These are phyloP conservation scores for Aspergillus funiculosus DNA, from an alignment of 495 filamentous ascomycete genomes.

Conservation along the genomic window DNA sequence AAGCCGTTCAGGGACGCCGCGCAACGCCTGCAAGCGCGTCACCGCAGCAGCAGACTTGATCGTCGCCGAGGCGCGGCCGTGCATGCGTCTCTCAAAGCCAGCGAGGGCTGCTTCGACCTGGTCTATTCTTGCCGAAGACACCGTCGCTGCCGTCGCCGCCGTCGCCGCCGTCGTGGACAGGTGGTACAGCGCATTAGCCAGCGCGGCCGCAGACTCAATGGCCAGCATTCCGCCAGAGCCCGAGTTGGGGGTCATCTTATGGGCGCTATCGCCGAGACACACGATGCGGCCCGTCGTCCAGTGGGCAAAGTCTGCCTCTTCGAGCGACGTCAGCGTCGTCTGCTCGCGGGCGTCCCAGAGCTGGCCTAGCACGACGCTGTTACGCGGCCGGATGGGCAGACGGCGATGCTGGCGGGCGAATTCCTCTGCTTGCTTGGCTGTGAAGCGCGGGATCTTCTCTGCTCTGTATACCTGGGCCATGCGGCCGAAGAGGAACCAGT, in stretches of 20 bases:
- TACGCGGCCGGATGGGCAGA: neutral
- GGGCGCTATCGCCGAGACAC: neutral
- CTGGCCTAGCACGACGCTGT: neutral
- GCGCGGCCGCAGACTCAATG: neutral
- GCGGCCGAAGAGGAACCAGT: neutral
- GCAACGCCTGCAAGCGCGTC: neutral
- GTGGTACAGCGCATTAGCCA: neutral
- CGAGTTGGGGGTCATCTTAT: neutral
- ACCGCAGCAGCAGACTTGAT: neutral
- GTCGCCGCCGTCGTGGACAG: too few relatives aligned
- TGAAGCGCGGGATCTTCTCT: neutral
- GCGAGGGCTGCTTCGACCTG: neutral
- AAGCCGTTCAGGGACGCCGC: neutral
- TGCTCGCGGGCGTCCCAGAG: neutral
- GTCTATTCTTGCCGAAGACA: neutral
- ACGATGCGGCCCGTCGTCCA: neutral
- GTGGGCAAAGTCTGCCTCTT: neutral
- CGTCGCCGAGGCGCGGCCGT: neutral
- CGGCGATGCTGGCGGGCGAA: neutral
- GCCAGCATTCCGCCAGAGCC: neutral
- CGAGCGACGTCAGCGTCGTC: neutral
- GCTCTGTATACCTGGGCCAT: neutral
- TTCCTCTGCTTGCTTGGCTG: neutral
- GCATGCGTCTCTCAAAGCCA: neutral
- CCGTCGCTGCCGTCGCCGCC: too few relatives aligned